These are phyloP conservation scores for Barbarea vulgaris DNA, from an alignment of 345 rosid species.

Conservation along the genomic window DNA sequence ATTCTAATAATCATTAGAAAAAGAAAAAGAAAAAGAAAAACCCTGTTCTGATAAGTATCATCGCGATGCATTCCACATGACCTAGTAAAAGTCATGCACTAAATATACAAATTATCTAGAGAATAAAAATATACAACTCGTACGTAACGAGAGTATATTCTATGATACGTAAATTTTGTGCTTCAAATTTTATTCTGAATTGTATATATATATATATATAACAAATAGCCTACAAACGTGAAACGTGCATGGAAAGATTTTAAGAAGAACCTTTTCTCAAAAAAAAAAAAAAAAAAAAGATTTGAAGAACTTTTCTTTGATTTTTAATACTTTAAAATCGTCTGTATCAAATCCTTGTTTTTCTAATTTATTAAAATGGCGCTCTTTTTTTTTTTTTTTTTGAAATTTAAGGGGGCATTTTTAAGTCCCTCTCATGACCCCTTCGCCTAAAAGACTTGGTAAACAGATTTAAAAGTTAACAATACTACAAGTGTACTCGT, in stretches of 20 bases:
- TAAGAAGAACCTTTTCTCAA: too few relatives aligned
- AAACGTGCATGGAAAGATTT: neutral
- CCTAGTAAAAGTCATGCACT: slow-evolving; percentile 29
- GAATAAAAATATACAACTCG: slow-evolving; percentile 6
- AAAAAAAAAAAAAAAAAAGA: too few relatives aligned
- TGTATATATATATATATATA: neutral
- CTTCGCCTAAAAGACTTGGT: slow-evolving; percentile 26
- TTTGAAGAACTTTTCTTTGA: neutral
- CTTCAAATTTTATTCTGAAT: neutral
- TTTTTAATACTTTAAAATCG: neutral
- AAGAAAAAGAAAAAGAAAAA: too few relatives aligned
- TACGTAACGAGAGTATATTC: neutral
- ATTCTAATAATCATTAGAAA: too few relatives aligned
- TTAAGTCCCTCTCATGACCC: neutral
- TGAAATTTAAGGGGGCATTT: neutral
- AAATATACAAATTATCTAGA: neutral
- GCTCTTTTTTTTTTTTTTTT: too few relatives aligned
- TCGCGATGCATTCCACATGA: neutral
- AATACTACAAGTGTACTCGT: neutral
- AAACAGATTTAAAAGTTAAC: slow-evolving; percentile 6
- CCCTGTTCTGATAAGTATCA: too few relatives aligned
- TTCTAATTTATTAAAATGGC: too few relatives aligned
- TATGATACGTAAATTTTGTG: neutral
- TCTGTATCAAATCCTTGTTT: slow-evolving; percentile 6
- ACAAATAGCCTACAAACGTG: neutral